A percentile compares a stretch with the other conserved stretches of the same genome.
phyloP scores from a whole-genome alignment of 2,329 filamentous ascomycete genomes.

The Pseudogymnoascus sp. region DNA sequence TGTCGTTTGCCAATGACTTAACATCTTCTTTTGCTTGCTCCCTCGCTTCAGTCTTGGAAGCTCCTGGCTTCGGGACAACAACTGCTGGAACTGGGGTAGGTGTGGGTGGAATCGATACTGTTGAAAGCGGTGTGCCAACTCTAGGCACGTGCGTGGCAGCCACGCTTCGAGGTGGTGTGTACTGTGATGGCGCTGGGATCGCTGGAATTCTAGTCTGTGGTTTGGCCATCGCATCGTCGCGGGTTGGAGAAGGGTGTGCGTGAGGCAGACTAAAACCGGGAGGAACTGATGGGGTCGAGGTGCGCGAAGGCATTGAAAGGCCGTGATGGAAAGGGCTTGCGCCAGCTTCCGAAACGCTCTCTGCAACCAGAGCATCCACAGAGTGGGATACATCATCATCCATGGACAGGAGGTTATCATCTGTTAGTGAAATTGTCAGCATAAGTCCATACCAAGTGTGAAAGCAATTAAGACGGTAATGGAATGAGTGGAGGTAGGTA shows the following conservation, averaged over 20 bases:
- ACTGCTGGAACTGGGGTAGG: conserved; percentile 11
- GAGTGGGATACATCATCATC: conserved; percentile 54
- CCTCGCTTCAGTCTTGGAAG: background rate
- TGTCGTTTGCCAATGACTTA: conserved; percentile 39
- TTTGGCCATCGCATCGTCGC: conserved; percentile 22
- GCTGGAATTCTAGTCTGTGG: conserved; percentile 17
- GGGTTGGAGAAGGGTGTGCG: conserved; percentile 30
- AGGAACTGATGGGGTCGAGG: conserved; percentile 36
- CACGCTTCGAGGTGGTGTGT: conserved; percentile 20
- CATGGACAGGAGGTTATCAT: conserved; percentile 51
- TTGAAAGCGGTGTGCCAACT: conserved; percentile 23
- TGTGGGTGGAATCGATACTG: conserved; percentile 22
- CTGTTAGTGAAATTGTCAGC: conserved; percentile 35
- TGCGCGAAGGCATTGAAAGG: conserved; percentile 22
- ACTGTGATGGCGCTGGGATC: conserved; percentile 20
- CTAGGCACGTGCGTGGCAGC: conserved; percentile 19
- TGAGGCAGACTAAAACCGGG: conserved; percentile 39
- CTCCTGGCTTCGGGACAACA: conserved; percentile 4
- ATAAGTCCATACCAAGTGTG: background rate
- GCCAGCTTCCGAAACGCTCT: conserved; percentile 30
- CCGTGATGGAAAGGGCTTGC: conserved; percentile 12
- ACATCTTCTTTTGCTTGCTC: conserved; percentile 35
- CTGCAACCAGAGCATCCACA: conserved; percentile 63
- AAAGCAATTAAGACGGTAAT: background rate
- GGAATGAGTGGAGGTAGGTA: background rate